These are phyloP conservation scores for Bipolaris victoriae DNA, from an alignment of 2,329 filamentous ascomycete genomes.

Conservation along the genomic window DNA sequence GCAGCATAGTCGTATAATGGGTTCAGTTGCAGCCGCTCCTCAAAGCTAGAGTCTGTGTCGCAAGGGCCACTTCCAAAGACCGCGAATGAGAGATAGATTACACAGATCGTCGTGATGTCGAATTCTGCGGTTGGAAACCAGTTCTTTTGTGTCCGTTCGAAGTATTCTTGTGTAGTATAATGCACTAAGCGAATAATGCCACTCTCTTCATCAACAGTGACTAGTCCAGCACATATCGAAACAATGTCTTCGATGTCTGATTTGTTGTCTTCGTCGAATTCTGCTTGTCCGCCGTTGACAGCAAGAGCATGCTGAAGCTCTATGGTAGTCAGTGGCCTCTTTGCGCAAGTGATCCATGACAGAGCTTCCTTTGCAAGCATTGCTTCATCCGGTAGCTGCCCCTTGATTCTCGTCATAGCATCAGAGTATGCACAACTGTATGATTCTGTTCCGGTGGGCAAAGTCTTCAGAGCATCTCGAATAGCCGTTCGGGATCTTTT, in stretches of 20 bases:
- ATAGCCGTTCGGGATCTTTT: conserved; percentile 14
- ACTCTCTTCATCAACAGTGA: conserved; percentile 31
- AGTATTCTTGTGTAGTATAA: conserved; percentile 35
- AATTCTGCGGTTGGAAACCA: conserved; percentile 7
- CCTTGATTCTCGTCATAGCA: conserved; percentile 44
- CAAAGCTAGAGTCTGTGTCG: conserved; percentile 17
- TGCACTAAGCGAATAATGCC: conserved; percentile 36
- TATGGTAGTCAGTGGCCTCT: conserved; percentile 21
- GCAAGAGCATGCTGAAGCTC: conserved; percentile 25
- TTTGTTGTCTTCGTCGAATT: conserved; percentile 18
- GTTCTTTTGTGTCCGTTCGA: conserved; percentile 23
- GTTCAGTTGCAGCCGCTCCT: conserved; percentile 20
- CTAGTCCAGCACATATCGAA: conserved; percentile 27
- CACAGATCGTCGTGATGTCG: conserved; percentile 27
- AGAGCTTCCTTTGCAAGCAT: conserved; percentile 46
- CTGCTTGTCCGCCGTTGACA: conserved; percentile 3
- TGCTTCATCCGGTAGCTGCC: conserved; percentile 40
- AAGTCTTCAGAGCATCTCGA: conserved; percentile 3
- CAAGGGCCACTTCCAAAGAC: conserved; percentile 25
- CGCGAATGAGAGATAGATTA: conserved; percentile 40
- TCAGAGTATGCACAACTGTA: conserved; percentile 16
- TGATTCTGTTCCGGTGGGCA: conserved; percentile 7
- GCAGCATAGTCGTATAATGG: conserved; percentile 40
- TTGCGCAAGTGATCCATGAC: conserved; percentile 23
- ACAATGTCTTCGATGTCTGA: conserved; percentile 20